These are phyloP conservation scores for Cryptosporidium canis DNA, from an alignment of 169 alveolate genomes.

Conservation along the genomic window DNA sequence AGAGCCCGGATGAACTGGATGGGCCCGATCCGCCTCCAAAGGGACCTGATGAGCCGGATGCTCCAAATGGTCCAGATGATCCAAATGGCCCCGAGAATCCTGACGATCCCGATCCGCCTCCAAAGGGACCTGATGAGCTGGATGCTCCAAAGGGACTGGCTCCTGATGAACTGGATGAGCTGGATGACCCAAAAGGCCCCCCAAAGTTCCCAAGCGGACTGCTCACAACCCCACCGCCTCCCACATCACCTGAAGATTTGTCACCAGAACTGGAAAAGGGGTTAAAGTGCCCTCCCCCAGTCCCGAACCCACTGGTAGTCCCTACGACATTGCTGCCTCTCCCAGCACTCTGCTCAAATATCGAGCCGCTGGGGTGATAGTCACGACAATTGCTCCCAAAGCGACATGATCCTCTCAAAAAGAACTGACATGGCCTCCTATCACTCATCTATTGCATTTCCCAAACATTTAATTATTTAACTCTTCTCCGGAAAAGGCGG, in stretches of 20 bases:
- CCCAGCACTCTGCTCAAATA: not conserved
- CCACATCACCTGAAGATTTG: not conserved
- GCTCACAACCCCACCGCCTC: not conserved
- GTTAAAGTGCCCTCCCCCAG: not conserved
- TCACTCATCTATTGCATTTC: conserved; percentile 17
- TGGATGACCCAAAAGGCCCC: not conserved
- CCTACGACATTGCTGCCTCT: not conserved
- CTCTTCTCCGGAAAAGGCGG: not conserved
- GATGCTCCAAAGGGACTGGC: not conserved
- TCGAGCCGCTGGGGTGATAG: conserved; percentile 44
- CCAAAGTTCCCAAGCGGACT: not conserved
- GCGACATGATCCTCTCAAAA: conserved; percentile 68
- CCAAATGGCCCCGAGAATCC: not conserved
- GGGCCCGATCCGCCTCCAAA: not conserved
- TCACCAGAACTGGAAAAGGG: not conserved
- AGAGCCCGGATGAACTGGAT: not conserved
- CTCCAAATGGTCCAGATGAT: not conserved
- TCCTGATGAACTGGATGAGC: not conserved
- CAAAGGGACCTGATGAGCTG: not conserved
- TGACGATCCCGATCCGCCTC: not conserved
- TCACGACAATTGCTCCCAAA: conserved; percentile 67
- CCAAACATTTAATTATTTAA: not conserved
- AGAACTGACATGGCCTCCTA: conserved; percentile 71
- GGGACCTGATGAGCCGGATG: not conserved
- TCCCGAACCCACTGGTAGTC: not conserved